phyloP scores from a whole-genome alignment of 23 red algal genomes.

The Gracilaria domingensis region DNA sequence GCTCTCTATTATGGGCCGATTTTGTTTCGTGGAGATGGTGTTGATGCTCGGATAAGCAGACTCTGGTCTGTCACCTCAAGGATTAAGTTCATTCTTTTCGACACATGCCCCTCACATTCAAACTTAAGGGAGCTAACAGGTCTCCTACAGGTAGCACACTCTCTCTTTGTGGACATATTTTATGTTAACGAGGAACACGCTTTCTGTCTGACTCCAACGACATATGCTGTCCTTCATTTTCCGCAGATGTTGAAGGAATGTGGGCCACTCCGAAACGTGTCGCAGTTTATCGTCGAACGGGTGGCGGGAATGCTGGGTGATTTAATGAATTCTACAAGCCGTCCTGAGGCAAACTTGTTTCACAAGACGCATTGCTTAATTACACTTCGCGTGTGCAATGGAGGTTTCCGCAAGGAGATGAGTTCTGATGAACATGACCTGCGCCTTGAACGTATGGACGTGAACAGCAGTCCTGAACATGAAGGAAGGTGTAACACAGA shows the following conservation, averaged over 20 bases:
- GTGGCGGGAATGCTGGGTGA: neutral
- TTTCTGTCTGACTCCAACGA: neutral
- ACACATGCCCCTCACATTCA: neutral
- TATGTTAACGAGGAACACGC: neutral
- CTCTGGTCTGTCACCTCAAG: conserved; percentile 3
- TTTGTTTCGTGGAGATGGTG: neutral
- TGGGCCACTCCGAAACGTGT: conserved; percentile 9
- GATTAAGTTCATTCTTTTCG: conserved; percentile 4
- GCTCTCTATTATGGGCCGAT: neutral
- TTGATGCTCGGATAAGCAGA: no score
- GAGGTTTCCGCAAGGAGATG: neutral
- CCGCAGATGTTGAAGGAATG: conserved; percentile 12
- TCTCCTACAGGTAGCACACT: neutral
- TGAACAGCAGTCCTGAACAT: neutral
- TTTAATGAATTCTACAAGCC: neutral
- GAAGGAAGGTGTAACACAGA: neutral
- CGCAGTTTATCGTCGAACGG: conserved; percentile 8
- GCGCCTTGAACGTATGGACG: neutral
- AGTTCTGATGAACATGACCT: neutral
- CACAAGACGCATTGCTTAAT: conserved; percentile 5
- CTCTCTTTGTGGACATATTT: neutral
- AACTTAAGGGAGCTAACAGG: neutral
- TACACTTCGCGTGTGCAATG: neutral
- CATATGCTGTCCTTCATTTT: conserved; percentile 27
- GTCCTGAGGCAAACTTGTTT: conserved; percentile 19